Evolutionary conservation across 2,329 filamentous ascomycete species (phyloP).

Genomic region (Conoideocrella luteorostrata): DNA sequence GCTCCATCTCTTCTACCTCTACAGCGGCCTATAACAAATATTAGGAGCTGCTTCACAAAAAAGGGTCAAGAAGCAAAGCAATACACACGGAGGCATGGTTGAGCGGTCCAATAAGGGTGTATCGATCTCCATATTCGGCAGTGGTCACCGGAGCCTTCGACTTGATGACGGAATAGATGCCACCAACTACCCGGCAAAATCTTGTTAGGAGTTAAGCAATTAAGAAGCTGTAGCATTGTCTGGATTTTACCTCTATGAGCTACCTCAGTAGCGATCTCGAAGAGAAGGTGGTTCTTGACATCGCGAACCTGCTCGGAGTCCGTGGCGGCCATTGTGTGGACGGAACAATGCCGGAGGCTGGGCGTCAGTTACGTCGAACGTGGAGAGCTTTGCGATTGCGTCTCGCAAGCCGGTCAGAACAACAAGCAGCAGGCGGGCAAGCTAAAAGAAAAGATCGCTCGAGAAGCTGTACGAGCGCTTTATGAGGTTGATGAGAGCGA

Average conservation of each 20-base stretch:
- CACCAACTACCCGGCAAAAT: conserved; percentile 63
- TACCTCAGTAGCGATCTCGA: conserved; percentile 95
- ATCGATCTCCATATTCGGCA: conserved; percentile 95
- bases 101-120: conserved; percentile 89
- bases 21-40: conserved; percentile 66
- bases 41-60: conserved; percentile 11
- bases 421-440: neutral
- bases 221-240: conserved; percentile 6
- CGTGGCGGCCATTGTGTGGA: conserved; percentile 38
- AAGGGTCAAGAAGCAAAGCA: neutral
- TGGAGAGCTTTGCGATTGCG: conserved; percentile 1
- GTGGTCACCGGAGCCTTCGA: conserved; percentile 97
- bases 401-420: conserved; percentile 3
- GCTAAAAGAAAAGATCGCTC: neutral
- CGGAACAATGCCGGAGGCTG: neutral
- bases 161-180: conserved; percentile 98
- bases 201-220: neutral
- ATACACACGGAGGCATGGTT: conserved; percentile 76
- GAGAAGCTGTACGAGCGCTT: neutral
- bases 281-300: conserved; percentile 91
- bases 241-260: conserved; percentile 72
- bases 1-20: conserved; percentile 90
- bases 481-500: neutral
- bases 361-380: neutral
- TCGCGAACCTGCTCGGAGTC: conserved; percentile 54